Conservation (phyloP, 2,329 filamentous ascomycete genomes). For the Ophiosphaerella korrae region DNA sequence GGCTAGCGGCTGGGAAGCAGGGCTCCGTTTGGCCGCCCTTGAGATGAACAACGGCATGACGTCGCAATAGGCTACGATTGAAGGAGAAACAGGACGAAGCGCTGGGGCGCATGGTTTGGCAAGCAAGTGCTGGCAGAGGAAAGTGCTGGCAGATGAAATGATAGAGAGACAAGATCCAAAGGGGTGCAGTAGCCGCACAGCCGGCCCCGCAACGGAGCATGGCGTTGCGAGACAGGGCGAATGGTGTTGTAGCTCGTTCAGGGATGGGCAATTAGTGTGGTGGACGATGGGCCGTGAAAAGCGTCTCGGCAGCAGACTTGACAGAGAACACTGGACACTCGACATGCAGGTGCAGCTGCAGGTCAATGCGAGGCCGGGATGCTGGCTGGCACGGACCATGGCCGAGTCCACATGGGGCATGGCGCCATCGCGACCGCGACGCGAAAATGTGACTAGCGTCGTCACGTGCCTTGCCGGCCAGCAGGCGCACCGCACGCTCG, state of each 20-base stretch:
- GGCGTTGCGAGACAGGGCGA: conserved; percentile 22
- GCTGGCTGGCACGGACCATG: too few relatives aligned
- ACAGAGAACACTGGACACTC: too few relatives aligned
- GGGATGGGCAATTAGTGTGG: conserved; percentile 13
- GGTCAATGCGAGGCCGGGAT: too few relatives aligned
- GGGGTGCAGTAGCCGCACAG: conserved; percentile 22
- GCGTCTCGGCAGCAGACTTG: too few relatives aligned
- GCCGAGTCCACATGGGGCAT: too few relatives aligned
- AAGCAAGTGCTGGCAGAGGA: not conserved
- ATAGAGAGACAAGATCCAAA: conserved; percentile 4
- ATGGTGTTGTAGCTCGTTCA: conserved; percentile 14
- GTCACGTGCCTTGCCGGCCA: too few relatives aligned
- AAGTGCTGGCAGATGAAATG: not conserved
- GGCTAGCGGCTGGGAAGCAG: conserved; percentile 2
- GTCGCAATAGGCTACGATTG: not conserved
- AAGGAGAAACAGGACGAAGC: conserved; percentile 1
- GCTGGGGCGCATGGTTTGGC: not conserved
- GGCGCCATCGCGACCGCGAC: too few relatives aligned
- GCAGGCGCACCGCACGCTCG: too few relatives aligned
- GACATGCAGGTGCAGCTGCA: too few relatives aligned
- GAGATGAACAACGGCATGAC: not conserved
- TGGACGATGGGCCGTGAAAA: conserved; percentile 14
- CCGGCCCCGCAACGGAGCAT: conserved; percentile 26
- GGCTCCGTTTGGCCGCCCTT: not conserved
- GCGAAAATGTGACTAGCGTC: too few relatives aligned